These are phyloP conservation scores for Panus rudis DNA, from an alignment of 768 basidiomycete genomes.

Conservation along the genomic window DNA sequence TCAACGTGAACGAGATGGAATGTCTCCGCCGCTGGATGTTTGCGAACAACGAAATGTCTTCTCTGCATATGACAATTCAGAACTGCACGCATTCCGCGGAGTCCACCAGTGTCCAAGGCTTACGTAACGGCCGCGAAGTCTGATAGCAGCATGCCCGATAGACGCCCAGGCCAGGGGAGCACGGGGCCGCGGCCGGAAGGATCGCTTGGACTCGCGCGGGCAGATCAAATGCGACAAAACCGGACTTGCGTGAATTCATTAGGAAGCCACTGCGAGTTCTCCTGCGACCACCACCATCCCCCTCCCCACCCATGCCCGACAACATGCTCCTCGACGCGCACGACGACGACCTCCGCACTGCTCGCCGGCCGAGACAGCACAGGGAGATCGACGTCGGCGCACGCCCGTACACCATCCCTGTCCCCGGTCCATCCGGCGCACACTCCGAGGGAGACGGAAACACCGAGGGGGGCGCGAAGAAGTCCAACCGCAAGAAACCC, in stretches of 20 bases:
- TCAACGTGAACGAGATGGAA: too few relatives aligned
- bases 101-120: too few relatives aligned
- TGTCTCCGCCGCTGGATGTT: too few relatives aligned
- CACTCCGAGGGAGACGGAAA: constrained; percentile 16
- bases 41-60: too few relatives aligned
- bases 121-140: too few relatives aligned
- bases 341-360: constrained; percentile 14
- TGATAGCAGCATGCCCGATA: too few relatives aligned
- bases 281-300: constrained; percentile 7
- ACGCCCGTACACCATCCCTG: constrained; percentile 11
- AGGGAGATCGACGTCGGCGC: constrained; percentile 13
- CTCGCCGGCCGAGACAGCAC: constrained; percentile 16
- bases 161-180: too few relatives aligned
- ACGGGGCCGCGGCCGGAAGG: too few relatives aligned
- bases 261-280: background rate
- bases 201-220: too few relatives aligned
- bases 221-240: constrained; percentile 1
- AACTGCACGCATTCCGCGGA: too few relatives aligned
- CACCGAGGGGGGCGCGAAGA: constrained; percentile 21
- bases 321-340: background rate
- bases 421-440: constrained; percentile 16
- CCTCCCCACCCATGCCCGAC: constrained; percentile 10
- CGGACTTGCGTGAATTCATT: background rate
- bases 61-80: too few relatives aligned
- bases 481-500: constrained; percentile 33